phyloP scores from a whole-genome alignment of 352 stramenopile species.

The Phytophthora uliginosa region DNA sequence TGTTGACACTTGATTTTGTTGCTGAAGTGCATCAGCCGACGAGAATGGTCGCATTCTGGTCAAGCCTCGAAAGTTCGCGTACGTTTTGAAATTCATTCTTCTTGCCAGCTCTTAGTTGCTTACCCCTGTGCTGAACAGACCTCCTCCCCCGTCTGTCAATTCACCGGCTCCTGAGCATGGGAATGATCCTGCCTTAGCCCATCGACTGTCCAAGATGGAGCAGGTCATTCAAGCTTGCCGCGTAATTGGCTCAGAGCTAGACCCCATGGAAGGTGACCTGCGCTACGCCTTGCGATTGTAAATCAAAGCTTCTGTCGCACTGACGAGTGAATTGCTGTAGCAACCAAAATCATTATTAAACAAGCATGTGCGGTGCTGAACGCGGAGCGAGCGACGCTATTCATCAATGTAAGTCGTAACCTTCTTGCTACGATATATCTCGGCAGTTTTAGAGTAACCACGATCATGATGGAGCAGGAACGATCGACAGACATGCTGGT shows the following conservation, averaged over 20 bases:
- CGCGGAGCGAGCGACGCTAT: conserved; percentile 91
- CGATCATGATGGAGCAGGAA: conserved; percentile 46
- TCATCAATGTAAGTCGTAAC: conserved; percentile 74
- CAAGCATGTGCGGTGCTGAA: conserved; percentile 90
- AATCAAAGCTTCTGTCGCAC: not conserved
- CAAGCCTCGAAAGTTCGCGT: conserved; percentile 76
- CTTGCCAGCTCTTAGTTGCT: not conserved
- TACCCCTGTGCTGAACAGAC: conserved; percentile 3
- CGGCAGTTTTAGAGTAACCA: not conserved
- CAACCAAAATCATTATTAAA: conserved; percentile 89
- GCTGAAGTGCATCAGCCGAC: conserved; percentile 74
- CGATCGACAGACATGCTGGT: conserved; percentile 82
- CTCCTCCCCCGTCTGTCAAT: conserved; percentile 3
- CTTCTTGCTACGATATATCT: not conserved
- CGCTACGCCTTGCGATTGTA: not conserved
- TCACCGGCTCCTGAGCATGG: conserved; percentile 10
- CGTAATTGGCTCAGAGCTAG: conserved; percentile 82
- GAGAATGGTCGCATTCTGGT: conserved; percentile 86
- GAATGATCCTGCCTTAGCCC: conserved; percentile 57
- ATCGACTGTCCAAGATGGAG: conserved; percentile 74
- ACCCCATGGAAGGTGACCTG: conserved; percentile 73
- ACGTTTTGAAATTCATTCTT: conserved; percentile 7
- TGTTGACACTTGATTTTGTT: conserved; percentile 2
- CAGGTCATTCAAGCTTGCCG: conserved; percentile 85
- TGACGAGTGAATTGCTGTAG: conserved; percentile 32